Conservation (phyloP, 2,329 filamentous ascomycete genomes). For the Atkinsonella hypoxylon region DNA sequence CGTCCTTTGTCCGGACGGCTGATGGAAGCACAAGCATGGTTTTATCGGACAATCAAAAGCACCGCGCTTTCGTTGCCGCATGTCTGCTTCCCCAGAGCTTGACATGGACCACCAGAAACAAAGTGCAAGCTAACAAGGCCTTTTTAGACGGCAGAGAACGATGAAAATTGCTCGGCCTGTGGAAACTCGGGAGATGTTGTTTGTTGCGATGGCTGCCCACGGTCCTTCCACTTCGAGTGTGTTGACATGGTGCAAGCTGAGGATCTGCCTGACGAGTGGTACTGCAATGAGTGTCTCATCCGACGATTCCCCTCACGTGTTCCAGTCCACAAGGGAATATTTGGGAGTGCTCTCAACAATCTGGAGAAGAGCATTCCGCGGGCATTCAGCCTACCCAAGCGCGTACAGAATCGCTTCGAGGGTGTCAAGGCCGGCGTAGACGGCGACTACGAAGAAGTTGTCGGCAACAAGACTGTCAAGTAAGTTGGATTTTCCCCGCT, state of each 20-base stretch:
- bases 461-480: conserved; percentile 48
- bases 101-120: background rate
- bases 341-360: conserved; percentile 47
- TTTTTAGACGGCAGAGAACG: conserved; percentile 50
- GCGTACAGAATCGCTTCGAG: conserved; percentile 65
- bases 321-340: conserved; percentile 41
- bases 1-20: background rate
- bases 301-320: conserved; percentile 34
- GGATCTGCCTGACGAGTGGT: conserved; percentile 66
- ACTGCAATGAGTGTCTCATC: conserved; percentile 60
- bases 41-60: no score
- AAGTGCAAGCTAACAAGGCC: conserved; percentile 19
- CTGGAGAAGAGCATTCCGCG: conserved; percentile 59
- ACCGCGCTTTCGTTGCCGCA: background rate
- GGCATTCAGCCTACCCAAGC: conserved; percentile 59
- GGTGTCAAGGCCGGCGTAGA: conserved; percentile 65
- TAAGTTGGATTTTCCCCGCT: conserved; percentile 29
- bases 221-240: conserved; percentile 84
- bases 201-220: conserved; percentile 85
- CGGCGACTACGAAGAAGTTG: conserved; percentile 68
- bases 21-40: background rate
- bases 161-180: conserved; percentile 83
- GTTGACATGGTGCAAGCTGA: conserved; percentile 67
- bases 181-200: conserved; percentile 73
- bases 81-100: background rate